Conservation (phyloP, 192 early-diverging fungal genomes). For the Piromyces sp. region DNA sequence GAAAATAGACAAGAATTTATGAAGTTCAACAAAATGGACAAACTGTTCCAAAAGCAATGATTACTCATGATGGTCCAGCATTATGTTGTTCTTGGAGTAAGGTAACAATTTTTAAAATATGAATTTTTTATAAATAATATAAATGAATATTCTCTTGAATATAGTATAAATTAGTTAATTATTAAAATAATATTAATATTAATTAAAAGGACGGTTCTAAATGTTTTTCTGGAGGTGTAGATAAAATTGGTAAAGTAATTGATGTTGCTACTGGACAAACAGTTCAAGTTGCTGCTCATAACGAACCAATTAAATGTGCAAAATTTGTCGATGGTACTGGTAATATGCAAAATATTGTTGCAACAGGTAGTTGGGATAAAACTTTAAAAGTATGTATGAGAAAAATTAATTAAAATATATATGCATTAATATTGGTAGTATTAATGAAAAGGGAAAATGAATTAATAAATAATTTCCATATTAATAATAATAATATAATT, state of each 20-base stretch:
- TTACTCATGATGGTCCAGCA: conserved; percentile 63
- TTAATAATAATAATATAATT: no score
- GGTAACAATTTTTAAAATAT: no score
- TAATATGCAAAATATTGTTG: conserved; percentile 40
- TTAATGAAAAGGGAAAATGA: no score
- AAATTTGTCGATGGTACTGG: conserved; percentile 50
- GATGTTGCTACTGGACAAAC: conserved; percentile 69
- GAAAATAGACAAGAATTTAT: conserved; percentile 88
- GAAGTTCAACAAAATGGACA: conserved; percentile 63
- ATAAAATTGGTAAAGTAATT: conserved; percentile 72
- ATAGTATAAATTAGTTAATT: no score
- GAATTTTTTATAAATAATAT: no score
- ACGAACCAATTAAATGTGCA: conserved; percentile 67
- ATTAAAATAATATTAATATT: no score
- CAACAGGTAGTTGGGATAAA: conserved; percentile 93
- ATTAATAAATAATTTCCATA: no score
- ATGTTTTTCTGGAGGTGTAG: conserved; percentile 72
- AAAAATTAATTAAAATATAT: not conserved
- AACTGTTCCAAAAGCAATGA: conserved; percentile 59
- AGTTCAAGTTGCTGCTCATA: conserved; percentile 70
- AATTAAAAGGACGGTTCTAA: conserved; percentile 75
- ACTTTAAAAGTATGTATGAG: conserved; percentile 38
- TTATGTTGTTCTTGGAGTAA: conserved; percentile 73
- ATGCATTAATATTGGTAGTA: no score
- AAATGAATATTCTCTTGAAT: no score